phyloP scores from a whole-genome alignment of 2,329 filamentous ascomycete species.

The Colletotrichum theobromicola region DNA sequence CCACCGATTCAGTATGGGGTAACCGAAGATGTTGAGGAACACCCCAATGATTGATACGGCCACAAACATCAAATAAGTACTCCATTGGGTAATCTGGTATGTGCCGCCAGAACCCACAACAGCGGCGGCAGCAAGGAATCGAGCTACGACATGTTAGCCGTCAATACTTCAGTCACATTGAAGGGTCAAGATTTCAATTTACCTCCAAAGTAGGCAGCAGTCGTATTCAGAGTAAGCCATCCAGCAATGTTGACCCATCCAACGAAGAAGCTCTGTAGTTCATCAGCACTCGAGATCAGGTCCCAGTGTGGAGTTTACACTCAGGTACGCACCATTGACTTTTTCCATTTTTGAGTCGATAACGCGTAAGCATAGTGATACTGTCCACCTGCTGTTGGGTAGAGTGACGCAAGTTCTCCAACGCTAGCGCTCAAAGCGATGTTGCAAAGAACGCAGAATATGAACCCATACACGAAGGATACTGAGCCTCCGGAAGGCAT shows the following conservation, averaged over 20 bases:
- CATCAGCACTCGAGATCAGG: neutral
- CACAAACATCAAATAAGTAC: slow-evolving; percentile 48
- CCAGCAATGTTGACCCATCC: slow-evolving; percentile 52
- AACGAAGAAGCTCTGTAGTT: slow-evolving; percentile 43
- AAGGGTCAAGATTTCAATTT: neutral
- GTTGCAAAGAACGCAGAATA: slow-evolving; percentile 51
- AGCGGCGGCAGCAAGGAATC: slow-evolving; percentile 46
- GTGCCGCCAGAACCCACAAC: slow-evolving; percentile 42
- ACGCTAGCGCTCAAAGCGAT: slow-evolving; percentile 45
- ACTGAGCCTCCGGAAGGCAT: slow-evolving; percentile 46
- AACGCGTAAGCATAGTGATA: slow-evolving; percentile 50
- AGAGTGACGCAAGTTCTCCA: slow-evolving; percentile 48
- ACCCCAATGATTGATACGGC: slow-evolving; percentile 41
- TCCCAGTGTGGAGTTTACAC: rapidly evolving
- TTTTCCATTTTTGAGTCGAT: slow-evolving; percentile 42
- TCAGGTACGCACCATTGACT: slow-evolving; percentile 32
- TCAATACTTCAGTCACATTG: neutral
- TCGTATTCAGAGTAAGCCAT: slow-evolving; percentile 50
- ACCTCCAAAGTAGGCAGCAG: slow-evolving; percentile 48
- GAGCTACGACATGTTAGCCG: slow-evolving; percentile 30
- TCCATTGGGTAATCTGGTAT: slow-evolving; percentile 41
- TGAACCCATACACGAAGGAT: slow-evolving; percentile 48
- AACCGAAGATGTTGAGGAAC: slow-evolving; percentile 45
- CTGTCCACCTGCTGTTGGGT: slow-evolving; percentile 51
- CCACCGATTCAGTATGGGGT: slow-evolving; percentile 44